These are phyloP conservation scores for Rhizopogon vulgaris DNA, from an alignment of 768 basidiomycete species.

Conservation along the genomic window DNA sequence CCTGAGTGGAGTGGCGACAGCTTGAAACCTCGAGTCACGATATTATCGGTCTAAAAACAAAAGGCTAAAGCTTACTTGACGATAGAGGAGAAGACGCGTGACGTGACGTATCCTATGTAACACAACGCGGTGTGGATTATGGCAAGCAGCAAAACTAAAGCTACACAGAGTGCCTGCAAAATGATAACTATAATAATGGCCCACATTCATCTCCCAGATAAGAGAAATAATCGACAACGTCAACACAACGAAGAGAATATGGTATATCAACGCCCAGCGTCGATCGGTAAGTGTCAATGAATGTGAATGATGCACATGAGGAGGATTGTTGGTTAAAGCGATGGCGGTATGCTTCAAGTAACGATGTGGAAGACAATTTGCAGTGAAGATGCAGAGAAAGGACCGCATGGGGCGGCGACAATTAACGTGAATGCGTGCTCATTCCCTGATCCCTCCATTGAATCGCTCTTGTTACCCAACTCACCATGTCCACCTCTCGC, in stretches of 20 bases:
- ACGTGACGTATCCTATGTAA: background rate
- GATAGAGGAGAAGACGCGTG: background rate
- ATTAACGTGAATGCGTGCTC: background rate
- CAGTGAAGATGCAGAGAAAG: background rate
- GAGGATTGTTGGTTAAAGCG: background rate
- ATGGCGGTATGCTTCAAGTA: background rate
- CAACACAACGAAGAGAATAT: background rate
- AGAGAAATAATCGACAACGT: background rate
- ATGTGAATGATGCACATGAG: slow-evolving; percentile 1
- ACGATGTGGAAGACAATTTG: background rate
- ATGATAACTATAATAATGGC: background rate
- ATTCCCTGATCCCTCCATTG: slow-evolving; percentile 26
- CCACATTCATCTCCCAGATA: background rate
- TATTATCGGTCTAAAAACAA: slow-evolving; percentile 4
- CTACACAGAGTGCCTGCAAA: background rate
- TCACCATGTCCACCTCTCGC: slow-evolving; percentile 75
- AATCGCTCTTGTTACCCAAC: slow-evolving; percentile 66
- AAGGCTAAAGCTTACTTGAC: background rate
- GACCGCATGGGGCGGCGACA: background rate
- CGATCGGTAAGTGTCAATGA: background rate
- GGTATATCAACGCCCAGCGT: slow-evolving; percentile 1
- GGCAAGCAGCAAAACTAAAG: background rate
- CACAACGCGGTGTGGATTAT: background rate
- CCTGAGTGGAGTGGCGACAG: slow-evolving; percentile 24
- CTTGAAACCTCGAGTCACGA: slow-evolving; percentile 13